Conservation (phyloP, 179 eudicot species). For the Nepenthes alata region DNA sequence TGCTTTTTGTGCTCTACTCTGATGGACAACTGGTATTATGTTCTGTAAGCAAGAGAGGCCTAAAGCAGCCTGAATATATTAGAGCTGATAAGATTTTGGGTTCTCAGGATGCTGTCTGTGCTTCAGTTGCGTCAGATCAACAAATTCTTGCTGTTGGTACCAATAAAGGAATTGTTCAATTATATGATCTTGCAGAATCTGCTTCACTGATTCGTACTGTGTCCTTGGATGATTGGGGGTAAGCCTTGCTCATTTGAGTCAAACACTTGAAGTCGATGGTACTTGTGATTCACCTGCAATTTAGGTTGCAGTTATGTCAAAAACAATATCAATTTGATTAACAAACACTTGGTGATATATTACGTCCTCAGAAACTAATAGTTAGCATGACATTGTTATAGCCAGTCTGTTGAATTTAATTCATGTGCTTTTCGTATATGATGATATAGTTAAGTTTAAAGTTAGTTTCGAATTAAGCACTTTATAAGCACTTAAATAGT, state of each 20-base stretch:
- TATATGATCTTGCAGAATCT: slow-evolving; percentile 71
- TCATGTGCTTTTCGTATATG: too few relatives aligned
- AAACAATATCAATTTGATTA: not conserved
- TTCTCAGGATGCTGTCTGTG: slow-evolving; percentile 70
- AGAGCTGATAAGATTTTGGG: slow-evolving; percentile 63
- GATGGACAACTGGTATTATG: slow-evolving; percentile 70
- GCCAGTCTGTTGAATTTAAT: too few relatives aligned
- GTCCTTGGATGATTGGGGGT: slow-evolving; percentile 98
- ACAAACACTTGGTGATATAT: not conserved
- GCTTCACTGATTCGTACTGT: slow-evolving; percentile 60
- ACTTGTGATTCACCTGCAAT: too few relatives aligned
- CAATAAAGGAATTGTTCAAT: slow-evolving; percentile 64
- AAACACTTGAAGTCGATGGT: slow-evolving; percentile 2
- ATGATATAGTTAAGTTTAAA: too few relatives aligned
- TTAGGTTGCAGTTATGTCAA: not conserved
- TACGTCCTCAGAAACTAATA: not conserved
- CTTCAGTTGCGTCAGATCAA: slow-evolving; percentile 72
- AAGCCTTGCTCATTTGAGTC: slow-evolving; percentile 23
- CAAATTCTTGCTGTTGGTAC: slow-evolving; percentile 95
- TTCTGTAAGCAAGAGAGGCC: slow-evolving; percentile 77
- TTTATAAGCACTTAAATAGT: too few relatives aligned
- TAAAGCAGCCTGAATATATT: slow-evolving; percentile 60
- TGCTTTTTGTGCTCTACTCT: slow-evolving; percentile 54
- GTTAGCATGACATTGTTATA: too few relatives aligned
- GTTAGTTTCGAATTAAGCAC: too few relatives aligned